Conservation (phyloP, 345 rosid species). For the Hevea brasiliensis region DNA sequence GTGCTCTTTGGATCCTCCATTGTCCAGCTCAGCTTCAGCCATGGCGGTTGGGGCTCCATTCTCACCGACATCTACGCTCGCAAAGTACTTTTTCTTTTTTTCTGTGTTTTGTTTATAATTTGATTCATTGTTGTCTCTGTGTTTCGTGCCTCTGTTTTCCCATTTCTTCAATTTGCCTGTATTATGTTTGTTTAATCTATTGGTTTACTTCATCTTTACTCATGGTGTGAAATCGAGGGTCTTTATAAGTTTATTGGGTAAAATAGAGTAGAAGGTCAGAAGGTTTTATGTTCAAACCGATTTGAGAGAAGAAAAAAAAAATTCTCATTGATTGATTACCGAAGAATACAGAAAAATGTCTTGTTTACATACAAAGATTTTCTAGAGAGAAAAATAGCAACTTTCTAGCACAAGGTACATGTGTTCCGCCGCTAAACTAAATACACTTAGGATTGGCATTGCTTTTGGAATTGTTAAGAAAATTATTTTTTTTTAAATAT, state of each 20-base stretch:
- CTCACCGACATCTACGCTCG: conserved; percentile 91
- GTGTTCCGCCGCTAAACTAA: no score
- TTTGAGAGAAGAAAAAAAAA: no score
- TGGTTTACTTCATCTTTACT: neutral
- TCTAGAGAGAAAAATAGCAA: no score
- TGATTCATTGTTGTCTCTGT: neutral
- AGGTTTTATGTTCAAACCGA: no score
- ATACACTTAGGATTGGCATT: no score
- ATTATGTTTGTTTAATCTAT: neutral
- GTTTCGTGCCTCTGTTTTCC: no score
- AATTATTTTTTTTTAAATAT: no score
- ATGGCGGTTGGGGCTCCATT: conserved; percentile 92
- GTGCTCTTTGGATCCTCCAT: conserved; percentile 97
- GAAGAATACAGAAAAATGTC: no score
- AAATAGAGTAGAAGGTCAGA: neutral
- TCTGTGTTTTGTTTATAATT: neutral
- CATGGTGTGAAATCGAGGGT: neutral
- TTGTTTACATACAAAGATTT: no score
- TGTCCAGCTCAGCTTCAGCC: conserved; percentile 87
- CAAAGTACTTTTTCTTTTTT: conserved; percentile 44
- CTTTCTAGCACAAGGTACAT: no score
- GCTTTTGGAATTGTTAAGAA: no score
- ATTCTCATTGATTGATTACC: no score
- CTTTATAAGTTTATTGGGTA: neutral
- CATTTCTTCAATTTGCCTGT: neutral